Conservation (phyloP, 106 monocot genomes). For the Xerophyta viscosa region DNA sequence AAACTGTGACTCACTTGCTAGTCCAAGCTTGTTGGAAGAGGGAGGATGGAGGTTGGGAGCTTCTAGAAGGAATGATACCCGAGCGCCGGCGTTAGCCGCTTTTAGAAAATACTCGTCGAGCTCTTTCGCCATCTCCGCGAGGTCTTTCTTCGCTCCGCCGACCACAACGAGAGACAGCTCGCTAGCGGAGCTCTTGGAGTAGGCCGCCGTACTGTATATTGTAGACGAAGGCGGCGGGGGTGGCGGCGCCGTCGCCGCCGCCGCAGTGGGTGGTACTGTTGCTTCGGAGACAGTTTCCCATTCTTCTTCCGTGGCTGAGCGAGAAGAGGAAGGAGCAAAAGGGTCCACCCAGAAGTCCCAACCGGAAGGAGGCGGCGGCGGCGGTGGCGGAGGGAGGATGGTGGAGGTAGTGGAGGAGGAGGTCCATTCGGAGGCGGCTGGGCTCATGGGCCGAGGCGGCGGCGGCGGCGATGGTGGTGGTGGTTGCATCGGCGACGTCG, state of each 20-base stretch:
- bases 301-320: constrained; percentile 40
- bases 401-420: constrained; percentile 60
- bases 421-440: constrained; percentile 35
- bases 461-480: constrained; percentile 18
- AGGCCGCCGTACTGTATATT: too few species aligned
- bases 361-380: constrained; percentile 37
- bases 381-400: constrained; percentile 47
- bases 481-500: background rate
- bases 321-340: constrained; percentile 47
- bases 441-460: constrained; percentile 21
- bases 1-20: constrained; percentile 35
- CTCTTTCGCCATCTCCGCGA: constrained; percentile 69
- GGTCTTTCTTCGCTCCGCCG: constrained; percentile 49
- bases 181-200: constrained; percentile 30
- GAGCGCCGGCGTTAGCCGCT: constrained; percentile 59
- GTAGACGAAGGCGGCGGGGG: constrained; percentile 13
- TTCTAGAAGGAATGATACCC: constrained; percentile 52
- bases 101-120: constrained; percentile 90
- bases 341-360: constrained; percentile 95
- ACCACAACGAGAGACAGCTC: constrained; percentile 70
- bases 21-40: constrained; percentile 13
- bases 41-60: constrained; percentile 29
- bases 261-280: constrained; percentile 16
- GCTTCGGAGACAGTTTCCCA: constrained; percentile 38
- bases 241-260: constrained; percentile 29